Percentiles rank a stretch among this genome's conserved stretches.
Evolutionary conservation across 805 yeast genomes (phyloP).

Genomic region (Ogataea pignaliae): DNA sequence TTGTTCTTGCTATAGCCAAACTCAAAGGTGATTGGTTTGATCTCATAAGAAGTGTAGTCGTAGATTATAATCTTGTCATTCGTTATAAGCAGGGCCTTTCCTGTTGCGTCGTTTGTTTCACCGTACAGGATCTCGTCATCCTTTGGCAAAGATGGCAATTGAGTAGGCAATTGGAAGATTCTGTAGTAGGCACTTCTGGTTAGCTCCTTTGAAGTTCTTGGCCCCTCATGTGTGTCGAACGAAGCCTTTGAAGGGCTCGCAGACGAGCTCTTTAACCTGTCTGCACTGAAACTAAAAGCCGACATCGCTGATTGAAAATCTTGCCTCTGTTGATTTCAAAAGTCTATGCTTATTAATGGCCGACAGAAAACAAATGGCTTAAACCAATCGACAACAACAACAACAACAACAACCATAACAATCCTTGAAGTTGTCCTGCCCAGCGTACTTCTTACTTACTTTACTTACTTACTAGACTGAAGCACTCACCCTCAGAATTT

Average conservation of each 20-base stretch:
- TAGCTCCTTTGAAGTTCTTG: constrained; percentile 35
- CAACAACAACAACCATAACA: no score
- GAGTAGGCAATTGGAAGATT: constrained; percentile 51
- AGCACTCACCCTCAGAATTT: no score
- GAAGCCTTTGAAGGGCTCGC: neutral
- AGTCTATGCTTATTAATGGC: no score
- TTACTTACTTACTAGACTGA: no score
- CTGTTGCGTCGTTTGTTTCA: constrained; percentile 23
- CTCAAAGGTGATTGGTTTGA: constrained; percentile 51
- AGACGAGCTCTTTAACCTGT: constrained; percentile 10
- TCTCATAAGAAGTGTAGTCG: constrained; percentile 61
- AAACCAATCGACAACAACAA: neutral
- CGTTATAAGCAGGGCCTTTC: constrained; percentile 34
- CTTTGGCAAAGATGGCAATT: constrained; percentile 39
- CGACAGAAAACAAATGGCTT: no score
- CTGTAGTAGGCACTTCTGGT: constrained; percentile 56
- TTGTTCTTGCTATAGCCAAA: constrained; percentile 37
- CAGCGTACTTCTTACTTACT: no score
- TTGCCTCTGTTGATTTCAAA: no score
- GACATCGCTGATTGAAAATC: constrained; percentile 3
- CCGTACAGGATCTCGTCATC: constrained; percentile 19
- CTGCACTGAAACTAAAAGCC: constrained; percentile 18
- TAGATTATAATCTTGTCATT: constrained; percentile 58
- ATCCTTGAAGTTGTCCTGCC: no score
- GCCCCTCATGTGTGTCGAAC: neutral